These are phyloP conservation scores for Trebouxia sp. DNA, from an alignment of 139 green algal genomes.

Conservation along the genomic window DNA sequence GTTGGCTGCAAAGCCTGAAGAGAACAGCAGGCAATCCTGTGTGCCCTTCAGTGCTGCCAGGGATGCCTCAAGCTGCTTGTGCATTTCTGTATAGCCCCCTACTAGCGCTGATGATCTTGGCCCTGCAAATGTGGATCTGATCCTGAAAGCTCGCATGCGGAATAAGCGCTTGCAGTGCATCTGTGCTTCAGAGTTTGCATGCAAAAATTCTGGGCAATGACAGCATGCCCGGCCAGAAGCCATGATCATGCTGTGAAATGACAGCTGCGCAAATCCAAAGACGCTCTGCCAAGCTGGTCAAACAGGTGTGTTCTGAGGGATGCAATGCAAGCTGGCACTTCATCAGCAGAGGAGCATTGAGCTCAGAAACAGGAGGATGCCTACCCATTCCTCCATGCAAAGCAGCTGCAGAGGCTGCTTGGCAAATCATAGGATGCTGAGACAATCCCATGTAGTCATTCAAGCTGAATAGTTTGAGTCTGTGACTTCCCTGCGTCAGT, in stretches of 20 bases:
- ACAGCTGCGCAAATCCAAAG: no score
- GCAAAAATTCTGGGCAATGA: no score
- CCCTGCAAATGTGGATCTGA: constrained; percentile 51
- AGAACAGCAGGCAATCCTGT: constrained; percentile 82
- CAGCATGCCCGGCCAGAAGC: no score
- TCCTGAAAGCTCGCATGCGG: no score
- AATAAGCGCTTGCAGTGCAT: no score
- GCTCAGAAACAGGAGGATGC: background rate
- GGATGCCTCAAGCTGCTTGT: constrained; percentile 79
- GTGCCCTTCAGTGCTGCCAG: constrained; percentile 84
- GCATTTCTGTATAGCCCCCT: constrained; percentile 79
- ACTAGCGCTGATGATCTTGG: constrained; percentile 77
- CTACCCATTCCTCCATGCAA: constrained; percentile 37
- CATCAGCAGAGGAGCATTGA: no score
- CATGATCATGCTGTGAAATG: no score
- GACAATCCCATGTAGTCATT: constrained; percentile 97
- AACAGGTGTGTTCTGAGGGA: no score
- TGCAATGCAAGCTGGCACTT: background rate
- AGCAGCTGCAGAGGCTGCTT: constrained; percentile 59
- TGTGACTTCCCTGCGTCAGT: background rate
- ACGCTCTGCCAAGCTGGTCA: no score
- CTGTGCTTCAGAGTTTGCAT: background rate
- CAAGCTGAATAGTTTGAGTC: constrained; percentile 75
- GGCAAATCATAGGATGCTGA: constrained; percentile 73
- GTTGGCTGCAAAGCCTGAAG: constrained; percentile 93